Evolutionary conservation across 163 green algal genomes (phyloP).

Genomic region (Chloromonas sp.): DNA sequence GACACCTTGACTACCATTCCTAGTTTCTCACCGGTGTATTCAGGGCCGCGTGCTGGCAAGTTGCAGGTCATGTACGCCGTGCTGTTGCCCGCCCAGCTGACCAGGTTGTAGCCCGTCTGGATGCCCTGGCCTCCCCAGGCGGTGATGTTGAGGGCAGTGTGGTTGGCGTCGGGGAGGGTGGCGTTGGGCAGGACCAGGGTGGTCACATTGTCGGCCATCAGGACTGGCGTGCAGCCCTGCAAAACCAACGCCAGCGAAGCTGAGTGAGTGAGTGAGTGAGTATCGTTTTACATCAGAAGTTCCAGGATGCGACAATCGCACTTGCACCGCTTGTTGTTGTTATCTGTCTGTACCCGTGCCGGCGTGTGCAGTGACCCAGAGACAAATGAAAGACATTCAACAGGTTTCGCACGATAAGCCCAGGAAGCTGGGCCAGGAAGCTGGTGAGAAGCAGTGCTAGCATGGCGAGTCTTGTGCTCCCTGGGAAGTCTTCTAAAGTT

Average conservation of each 20-base stretch:
- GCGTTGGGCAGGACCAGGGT: slow-evolving; percentile 12
- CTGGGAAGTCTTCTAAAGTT: too few species aligned
- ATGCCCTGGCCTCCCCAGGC: not conserved
- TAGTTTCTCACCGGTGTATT: slow-evolving; percentile 8
- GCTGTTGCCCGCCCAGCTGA: slow-evolving; percentile 48
- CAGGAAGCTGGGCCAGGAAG: too few species aligned
- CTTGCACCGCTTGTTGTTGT: too few species aligned
- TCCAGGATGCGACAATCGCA: too few species aligned
- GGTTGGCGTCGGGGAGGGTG: slow-evolving; percentile 7
- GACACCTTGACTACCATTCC: slow-evolving; percentile 12
- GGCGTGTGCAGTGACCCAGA: too few species aligned
- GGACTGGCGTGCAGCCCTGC: slow-evolving; percentile 17
- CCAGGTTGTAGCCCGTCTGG: slow-evolving; percentile 51
- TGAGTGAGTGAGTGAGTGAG: too few species aligned
- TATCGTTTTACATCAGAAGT: too few species aligned
- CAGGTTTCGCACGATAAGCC: too few species aligned
- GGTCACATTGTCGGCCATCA: not conserved
- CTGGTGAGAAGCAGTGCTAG: too few species aligned
- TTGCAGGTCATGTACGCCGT: slow-evolving; percentile 23
- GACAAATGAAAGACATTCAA: too few species aligned
- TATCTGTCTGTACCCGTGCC: too few species aligned
- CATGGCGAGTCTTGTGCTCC: too few species aligned
- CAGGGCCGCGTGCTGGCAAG: slow-evolving; percentile 14
- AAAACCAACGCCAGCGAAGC: not conserved
- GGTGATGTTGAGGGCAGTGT: not conserved